Evolutionary conservation across 305 asterid genomes (phyloP).

Genomic region (Fraxinus ornus): DNA sequence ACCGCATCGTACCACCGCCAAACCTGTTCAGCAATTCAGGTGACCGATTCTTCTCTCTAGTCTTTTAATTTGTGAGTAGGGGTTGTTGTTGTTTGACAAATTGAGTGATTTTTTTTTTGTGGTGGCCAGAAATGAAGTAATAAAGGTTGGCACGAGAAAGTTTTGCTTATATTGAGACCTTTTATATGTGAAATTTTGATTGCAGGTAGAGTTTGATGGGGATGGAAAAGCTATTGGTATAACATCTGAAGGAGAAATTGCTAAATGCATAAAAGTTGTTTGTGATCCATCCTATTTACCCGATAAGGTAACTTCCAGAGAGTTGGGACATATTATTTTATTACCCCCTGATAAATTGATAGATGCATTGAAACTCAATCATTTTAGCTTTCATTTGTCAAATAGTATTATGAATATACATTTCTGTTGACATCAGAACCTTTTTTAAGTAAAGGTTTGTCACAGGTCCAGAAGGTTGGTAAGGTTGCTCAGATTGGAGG

Average conservation of each 20-base stretch:
- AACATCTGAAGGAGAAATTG: constrained; percentile 98
- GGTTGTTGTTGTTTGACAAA: too few species aligned
- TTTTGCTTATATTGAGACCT: too few species aligned
- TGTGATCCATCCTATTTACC: constrained; percentile 90
- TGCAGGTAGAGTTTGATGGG: constrained; percentile 49
- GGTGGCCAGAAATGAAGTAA: too few species aligned
- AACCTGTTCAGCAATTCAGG: too few species aligned
- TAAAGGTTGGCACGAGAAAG: too few species aligned
- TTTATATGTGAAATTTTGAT: neutral
- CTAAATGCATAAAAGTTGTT: constrained; percentile 94
- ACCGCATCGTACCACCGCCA: too few species aligned
- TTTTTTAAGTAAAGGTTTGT: neutral
- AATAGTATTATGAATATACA: neutral
- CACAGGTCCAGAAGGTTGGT: constrained; percentile 80
- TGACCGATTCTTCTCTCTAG: too few species aligned
- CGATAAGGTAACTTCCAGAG: constrained; percentile 56
- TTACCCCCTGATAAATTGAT: neutral
- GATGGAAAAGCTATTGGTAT: constrained; percentile 59
- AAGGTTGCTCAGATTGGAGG: constrained; percentile 60
- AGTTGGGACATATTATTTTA: neutral
- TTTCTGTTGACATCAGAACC: neutral
- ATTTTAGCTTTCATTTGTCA: neutral
- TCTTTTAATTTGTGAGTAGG: too few species aligned
- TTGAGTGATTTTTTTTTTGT: too few species aligned
- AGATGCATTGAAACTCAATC: neutral